Evolutionary conservation across 2,329 filamentous ascomycete genomes (phyloP), one percentile per base, ranked within the genome.

Genomic region (Trichoderma sp.): DNA sequence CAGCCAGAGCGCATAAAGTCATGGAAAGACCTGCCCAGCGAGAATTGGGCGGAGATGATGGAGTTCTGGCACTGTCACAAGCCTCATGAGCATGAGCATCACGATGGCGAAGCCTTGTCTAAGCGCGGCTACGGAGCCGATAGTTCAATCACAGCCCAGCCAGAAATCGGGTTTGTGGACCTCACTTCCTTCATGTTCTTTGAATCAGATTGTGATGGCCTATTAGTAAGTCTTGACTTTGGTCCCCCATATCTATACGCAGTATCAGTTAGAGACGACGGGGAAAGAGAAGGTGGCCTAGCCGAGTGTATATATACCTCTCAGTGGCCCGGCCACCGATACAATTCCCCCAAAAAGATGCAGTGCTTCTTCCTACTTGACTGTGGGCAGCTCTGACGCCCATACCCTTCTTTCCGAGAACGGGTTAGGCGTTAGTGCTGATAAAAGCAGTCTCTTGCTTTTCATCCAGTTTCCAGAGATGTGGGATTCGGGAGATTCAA

Each of bases 1-100:
- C 51, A 74, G 0, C 66, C 74, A 3, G 80, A 77, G 8, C 73
- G 63, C 4, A 81, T 88, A 8, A 81, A 79, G 49, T 79, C 81
- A 46, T 99, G 96, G 95, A 97, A 95, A 80, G 94, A 99, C 76
- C 82, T 99, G 21, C 96, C 96, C 0, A 97, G 94, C 76, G 94
- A 97, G 74, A 95, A 97, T 76, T 99, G 96, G 96, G 96, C 96
- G 0, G 96, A 99, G 81, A 97, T 99, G 94, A 99, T 99, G 96
- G 96, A 99, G 79, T 97, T 99, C 74, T 99, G 96, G 96, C 96
- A 99, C 79, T 99, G 96, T 76, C 96, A 99, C 79, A 98, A 98
- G 79, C 96, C 96, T 49, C 85, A 89, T 70, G 83, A 89, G 67
- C 83, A 88, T 70, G 78, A 78, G 21, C 72, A 78, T 37, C 79